Base-by-base conservation (phyloP, 2,329 filamentous ascomycete genomes). In the Phialemoniopsis sp. region DNA sequence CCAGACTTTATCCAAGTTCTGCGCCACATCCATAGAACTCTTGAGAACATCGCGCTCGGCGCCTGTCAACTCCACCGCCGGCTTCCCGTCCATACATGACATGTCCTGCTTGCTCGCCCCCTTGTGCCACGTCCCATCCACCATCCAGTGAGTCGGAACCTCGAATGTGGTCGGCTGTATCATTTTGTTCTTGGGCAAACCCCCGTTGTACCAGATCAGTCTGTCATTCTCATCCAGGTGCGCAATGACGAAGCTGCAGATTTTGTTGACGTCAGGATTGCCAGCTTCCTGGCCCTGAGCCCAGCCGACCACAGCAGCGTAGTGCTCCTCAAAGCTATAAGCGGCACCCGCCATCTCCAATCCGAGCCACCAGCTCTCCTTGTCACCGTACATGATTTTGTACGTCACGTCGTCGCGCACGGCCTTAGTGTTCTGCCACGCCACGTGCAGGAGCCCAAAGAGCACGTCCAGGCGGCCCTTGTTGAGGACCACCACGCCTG, bases 281-380 rank as follows among this genome's bases (percentile, higher is more conserved):
- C 2, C 28, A 14, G 6, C 21, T 6, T 26, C 21, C 21, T 26
- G 21, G 1, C 44, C 39, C 26, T 42, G 34, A 26, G 48, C 40
- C 58, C 62, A 61, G 1, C 68, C 67, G 1, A 65, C 45, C 8
- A 70, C 63, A 3, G 61, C 56, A 1, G 58, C 67, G 34, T 71
- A 70, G 36, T 67, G 62, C 21, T 48, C 39, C 6, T 66, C 63
- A 41, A 70, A 68, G 3, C 54, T 49, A 37, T 69, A 70, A 0
- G 36, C 43, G 0, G 62, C 55, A 4, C 58, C 59, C 3, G 58
- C 55, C 2, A 68, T 52, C 41, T 70, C 67, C 8, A 68, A 54
- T 0, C 66, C 66, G 16, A 71, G 53, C 68, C 67, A 71, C 56
- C 59, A 71, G 1, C 57, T 64, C 44, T 71, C 68, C 45, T 71